phyloP scores from a whole-genome alignment of 768 basidiomycete genomes.

The Psilocybe sp. region DNA sequence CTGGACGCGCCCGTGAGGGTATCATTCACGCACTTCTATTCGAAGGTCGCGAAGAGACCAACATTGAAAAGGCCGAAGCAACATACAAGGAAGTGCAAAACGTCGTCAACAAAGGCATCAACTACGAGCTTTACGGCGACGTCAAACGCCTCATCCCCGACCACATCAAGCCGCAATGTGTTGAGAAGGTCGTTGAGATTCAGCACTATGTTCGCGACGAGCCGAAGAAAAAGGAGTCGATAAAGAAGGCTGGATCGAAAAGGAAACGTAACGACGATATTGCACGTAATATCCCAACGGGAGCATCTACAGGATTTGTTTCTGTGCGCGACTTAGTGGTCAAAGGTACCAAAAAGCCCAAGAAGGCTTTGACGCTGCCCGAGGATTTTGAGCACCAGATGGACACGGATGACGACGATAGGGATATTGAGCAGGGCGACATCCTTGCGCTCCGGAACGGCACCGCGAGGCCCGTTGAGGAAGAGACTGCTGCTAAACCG shows the following conservation, averaged over 20 bases:
- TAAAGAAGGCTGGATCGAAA: conserved; percentile 41
- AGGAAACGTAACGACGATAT: conserved; percentile 71
- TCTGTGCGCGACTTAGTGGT: conserved; percentile 60
- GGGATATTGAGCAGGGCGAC: conserved; percentile 58
- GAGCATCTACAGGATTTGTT: conserved; percentile 73
- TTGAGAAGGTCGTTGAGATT: conserved; percentile 84
- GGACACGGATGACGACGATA: conserved; percentile 66
- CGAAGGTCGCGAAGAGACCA: conserved; percentile 85
- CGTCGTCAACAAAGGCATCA: conserved; percentile 79
- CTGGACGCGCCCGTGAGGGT: conserved; percentile 89
- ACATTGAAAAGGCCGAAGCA: conserved; percentile 85
- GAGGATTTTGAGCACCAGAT: conserved; percentile 51
- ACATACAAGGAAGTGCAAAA: conserved; percentile 88
- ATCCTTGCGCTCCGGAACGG: conserved; percentile 45
- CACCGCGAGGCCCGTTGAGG: conserved; percentile 18
- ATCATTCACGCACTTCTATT: conserved; percentile 89
- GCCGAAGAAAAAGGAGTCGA: conserved; percentile 35
- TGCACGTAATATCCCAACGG: conserved; percentile 67
- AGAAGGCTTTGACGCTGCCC: conserved; percentile 27
- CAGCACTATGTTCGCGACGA: conserved; percentile 63
- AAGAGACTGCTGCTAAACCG: no score
- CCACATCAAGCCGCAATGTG: conserved; percentile 68
- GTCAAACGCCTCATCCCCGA: conserved; percentile 83
- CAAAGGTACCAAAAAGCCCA: conserved; percentile 46
- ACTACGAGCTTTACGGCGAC: conserved; percentile 91